These are phyloP conservation scores for Lasiosphaeria ovina DNA, from an alignment of 495 filamentous ascomycete genomes.

Conservation along the genomic window DNA sequence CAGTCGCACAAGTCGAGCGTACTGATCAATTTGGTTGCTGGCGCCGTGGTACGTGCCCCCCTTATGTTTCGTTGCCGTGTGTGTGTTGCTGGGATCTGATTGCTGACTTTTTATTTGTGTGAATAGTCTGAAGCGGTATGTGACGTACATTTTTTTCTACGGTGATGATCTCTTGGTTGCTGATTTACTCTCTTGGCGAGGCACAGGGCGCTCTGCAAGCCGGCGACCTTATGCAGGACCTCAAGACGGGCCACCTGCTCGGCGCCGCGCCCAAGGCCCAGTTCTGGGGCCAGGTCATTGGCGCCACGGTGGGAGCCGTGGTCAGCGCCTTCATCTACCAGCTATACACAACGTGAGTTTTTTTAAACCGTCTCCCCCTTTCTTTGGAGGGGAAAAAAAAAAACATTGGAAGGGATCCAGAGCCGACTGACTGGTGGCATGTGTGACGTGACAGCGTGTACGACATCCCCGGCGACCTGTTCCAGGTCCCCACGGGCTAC, in stretches of 20 bases:
- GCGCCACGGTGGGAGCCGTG: conserved; percentile 82
- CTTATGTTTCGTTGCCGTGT: not conserved
- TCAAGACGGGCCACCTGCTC: conserved; percentile 93
- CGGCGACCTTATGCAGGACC: conserved; percentile 96
- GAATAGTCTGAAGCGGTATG: conserved; percentile 15
- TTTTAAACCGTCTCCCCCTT: not conserved
- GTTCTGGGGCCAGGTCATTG: conserved; percentile 94
- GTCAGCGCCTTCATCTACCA: conserved; percentile 85
- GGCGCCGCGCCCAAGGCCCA: conserved; percentile 91
- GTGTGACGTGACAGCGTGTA: conserved; percentile 56
- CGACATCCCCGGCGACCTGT: conserved; percentile 77
- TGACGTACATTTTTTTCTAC: conserved; percentile 16
- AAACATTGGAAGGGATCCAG: not conserved
- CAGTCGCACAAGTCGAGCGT: conserved; percentile 72
- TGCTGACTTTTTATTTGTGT: not conserved
- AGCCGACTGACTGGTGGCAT: not conserved
- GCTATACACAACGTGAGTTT: conserved; percentile 67
- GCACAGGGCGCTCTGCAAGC: conserved; percentile 88
- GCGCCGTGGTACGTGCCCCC: conserved; percentile 60
- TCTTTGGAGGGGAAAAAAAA: not conserved
- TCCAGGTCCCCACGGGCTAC: conserved; percentile 90
- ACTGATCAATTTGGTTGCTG: conserved; percentile 88
- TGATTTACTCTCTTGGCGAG: no score
- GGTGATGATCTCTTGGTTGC: no score
- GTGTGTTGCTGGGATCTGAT: not conserved